Percentiles rank a stretch among this genome's conserved stretches.
Evolutionary conservation across 1,139 yeast genomes (phyloP).

Genomic region (Arxiozyma slooffiae): DNA sequence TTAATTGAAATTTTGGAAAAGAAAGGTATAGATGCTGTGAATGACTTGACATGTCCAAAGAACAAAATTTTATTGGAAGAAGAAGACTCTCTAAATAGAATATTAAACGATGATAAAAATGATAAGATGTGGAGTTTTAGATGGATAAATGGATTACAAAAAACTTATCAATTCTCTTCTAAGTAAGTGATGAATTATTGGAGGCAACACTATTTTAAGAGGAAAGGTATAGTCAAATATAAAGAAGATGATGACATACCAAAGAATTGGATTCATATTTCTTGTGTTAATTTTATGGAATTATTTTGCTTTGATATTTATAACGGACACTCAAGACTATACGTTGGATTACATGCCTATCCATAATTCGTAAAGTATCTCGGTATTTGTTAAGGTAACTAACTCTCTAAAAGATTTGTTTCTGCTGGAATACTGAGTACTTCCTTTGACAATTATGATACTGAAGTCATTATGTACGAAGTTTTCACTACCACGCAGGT

Average conservation of each 20-base stretch:
- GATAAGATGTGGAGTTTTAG: slow-evolving; percentile 24
- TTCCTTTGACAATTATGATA: too few species aligned
- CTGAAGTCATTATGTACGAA: too few species aligned
- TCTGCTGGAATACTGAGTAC: too few species aligned
- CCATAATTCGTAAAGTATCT: neutral
- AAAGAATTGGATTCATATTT: slow-evolving; percentile 23
- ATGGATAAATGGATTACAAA: slow-evolving; percentile 17
- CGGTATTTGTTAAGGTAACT: too few species aligned
- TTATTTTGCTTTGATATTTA: neutral
- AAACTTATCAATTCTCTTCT: slow-evolving; percentile 15
- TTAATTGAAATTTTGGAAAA: slow-evolving; percentile 18
- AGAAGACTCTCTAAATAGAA: slow-evolving; percentile 18
- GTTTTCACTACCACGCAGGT: too few species aligned
- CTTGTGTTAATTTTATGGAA: slow-evolving; percentile 21
- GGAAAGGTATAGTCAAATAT: slow-evolving; percentile 19
- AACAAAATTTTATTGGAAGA: slow-evolving; percentile 15
- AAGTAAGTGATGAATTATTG: slow-evolving; percentile 28
- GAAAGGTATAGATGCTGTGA: slow-evolving; percentile 20
- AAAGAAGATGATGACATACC: slow-evolving; percentile 17
- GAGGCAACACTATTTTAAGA: slow-evolving; percentile 23
- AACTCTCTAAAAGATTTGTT: too few species aligned
- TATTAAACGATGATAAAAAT: slow-evolving; percentile 12
- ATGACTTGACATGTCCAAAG: slow-evolving; percentile 11
- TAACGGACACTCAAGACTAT: neutral
- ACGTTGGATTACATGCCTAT: too few species aligned